Evolutionary conservation across 2,329 filamentous ascomycete genomes (phyloP).

Genomic region (Capronia americana): DNA sequence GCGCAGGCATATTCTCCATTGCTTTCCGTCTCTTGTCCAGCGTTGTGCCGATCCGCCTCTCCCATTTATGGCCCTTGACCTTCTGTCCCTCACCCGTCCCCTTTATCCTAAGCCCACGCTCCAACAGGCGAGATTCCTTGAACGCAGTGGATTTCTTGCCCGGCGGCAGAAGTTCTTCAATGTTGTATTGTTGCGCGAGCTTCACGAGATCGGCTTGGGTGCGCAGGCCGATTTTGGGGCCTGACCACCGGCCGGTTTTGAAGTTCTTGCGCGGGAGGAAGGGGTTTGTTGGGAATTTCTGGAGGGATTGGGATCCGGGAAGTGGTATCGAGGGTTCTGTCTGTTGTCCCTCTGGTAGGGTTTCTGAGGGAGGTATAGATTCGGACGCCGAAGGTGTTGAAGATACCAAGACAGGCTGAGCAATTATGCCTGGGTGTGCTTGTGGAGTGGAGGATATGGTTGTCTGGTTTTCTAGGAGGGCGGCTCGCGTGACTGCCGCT

Average conservation of each 20-base stretch:
- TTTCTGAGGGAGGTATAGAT: constrained; percentile 35
- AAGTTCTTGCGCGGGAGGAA: constrained; percentile 82
- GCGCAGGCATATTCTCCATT: constrained; percentile 91
- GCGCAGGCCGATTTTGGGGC: constrained; percentile 81
- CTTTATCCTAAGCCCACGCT: constrained; percentile 83
- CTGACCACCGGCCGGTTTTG: constrained; percentile 79
- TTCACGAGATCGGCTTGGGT: constrained; percentile 91
- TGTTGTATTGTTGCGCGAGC: constrained; percentile 76
- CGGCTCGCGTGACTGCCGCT: constrained; percentile 21
- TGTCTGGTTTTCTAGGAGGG: constrained; percentile 5
- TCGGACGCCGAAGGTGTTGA: constrained; percentile 29
- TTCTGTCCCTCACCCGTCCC: constrained; percentile 90
- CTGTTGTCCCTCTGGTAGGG: constrained; percentile 51
- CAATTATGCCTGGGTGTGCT: constrained; percentile 3
- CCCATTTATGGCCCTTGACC: constrained; percentile 95
- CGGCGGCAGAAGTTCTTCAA: constrained; percentile 79
- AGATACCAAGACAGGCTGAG: constrained; percentile 18
- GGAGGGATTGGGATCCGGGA: constrained; percentile 44
- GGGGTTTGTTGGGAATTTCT: constrained; percentile 69
- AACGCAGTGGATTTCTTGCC: constrained; percentile 76
- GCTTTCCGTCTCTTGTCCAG: constrained; percentile 89
- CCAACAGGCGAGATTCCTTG: constrained; percentile 71
- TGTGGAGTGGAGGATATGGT: not conserved
- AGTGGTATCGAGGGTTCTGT: constrained; percentile 45
- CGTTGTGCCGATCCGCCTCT: constrained; percentile 80